A percentile compares a stretch with the other conserved stretches of the same genome.
Evolutionary conservation across 2,329 filamentous ascomycete genomes (phyloP).

Genomic region (Fusarium palustre): DNA sequence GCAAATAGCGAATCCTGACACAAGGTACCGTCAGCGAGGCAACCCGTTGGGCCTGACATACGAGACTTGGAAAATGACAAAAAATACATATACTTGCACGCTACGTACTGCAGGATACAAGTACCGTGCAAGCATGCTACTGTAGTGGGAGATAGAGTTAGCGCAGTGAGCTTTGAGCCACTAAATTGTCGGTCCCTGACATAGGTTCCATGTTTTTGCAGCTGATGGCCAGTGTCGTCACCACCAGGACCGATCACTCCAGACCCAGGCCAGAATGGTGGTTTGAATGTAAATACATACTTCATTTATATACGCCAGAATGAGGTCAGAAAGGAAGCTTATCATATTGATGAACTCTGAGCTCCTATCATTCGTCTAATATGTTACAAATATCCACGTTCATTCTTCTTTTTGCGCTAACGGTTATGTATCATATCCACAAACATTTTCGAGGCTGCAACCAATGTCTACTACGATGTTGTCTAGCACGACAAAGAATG

Average conservation of each 20-base stretch:
- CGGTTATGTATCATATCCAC: too few relatives aligned
- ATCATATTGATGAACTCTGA: background rate
- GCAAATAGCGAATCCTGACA: conserved; percentile 24
- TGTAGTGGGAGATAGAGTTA: background rate
- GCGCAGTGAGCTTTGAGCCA: background rate
- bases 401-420: too few relatives aligned
- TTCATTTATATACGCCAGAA: background rate
- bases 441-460: background rate
- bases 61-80: background rate
- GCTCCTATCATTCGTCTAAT: background rate
- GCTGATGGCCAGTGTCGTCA: background rate
- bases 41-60: conserved; percentile 11
- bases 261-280: background rate
- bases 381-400: too few relatives aligned
- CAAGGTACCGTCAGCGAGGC: conserved; percentile 39
- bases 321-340: background rate
- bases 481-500: background rate
- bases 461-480: too few relatives aligned
- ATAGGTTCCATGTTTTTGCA: background rate
- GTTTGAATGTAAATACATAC: background rate
- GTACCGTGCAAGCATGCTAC: background rate
- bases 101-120: fast-evolving
- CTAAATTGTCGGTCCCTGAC: background rate
- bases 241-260: background rate
- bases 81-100: background rate